A percentile compares a stretch with the other conserved stretches of the same genome.
These are phyloP conservation scores for Wickerhamiella parazyma DNA, from an alignment of 805 yeast genomes.

Conservation along the genomic window DNA sequence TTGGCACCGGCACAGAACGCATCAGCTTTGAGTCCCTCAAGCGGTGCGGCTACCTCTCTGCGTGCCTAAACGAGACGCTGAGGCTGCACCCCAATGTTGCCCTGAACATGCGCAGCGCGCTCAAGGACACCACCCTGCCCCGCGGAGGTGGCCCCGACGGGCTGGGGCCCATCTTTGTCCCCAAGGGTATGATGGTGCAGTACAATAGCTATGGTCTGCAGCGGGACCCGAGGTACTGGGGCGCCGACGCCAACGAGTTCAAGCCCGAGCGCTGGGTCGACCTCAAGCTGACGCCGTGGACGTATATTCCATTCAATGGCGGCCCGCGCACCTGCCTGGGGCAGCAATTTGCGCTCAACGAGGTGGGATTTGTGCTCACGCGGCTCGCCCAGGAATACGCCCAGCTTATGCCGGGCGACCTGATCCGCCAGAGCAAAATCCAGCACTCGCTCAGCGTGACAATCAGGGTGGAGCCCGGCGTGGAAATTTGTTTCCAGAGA, in stretches of 20 bases:
- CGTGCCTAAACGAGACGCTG: constrained; percentile 31
- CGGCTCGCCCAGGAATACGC: constrained; percentile 27
- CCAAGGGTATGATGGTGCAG: constrained; percentile 28
- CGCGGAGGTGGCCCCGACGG: constrained; percentile 32
- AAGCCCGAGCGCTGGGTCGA: constrained; percentile 32
- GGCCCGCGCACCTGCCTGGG: constrained; percentile 38
- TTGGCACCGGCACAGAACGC: constrained; percentile 8
- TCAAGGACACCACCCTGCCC: constrained; percentile 31
- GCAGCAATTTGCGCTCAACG: constrained; percentile 37
- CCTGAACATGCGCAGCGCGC: constrained; percentile 30
- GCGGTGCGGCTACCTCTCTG: constrained; percentile 30
- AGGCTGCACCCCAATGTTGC: constrained; percentile 36
- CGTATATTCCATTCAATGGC: constrained; percentile 34
- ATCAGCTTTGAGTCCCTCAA: constrained; percentile 31
- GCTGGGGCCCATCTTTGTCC: constrained; percentile 25
- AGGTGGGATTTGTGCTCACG: constrained; percentile 31
- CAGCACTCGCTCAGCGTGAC: background rate
- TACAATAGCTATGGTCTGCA: constrained; percentile 29
- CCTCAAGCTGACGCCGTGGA: constrained; percentile 22
- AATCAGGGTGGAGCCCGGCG: constrained; percentile 5
- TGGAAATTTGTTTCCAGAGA: constrained; percentile 1
- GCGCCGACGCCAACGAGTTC: constrained; percentile 29
- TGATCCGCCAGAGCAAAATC: background rate
- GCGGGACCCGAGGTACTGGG: constrained; percentile 26
- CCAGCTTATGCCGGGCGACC: constrained; percentile 11